Percentiles rank a stretch among this genome's conserved stretches.
Conservation (phyloP, 805 yeast genomes). For the Kockiozyma suomiensis region DNA sequence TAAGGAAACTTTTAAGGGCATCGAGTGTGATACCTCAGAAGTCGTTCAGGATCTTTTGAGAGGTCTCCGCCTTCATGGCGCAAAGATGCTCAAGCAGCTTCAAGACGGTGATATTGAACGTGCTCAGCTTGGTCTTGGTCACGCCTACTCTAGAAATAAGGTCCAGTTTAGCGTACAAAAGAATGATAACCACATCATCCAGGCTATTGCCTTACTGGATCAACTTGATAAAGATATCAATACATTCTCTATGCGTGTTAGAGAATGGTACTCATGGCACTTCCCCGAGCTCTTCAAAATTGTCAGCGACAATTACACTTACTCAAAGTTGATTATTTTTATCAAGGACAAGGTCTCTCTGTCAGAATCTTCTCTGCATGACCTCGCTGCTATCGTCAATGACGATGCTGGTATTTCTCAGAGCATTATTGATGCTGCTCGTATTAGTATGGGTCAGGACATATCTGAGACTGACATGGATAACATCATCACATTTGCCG, state of each 20-base stretch:
- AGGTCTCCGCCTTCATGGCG: conserved; percentile 90
- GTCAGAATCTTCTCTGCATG: conserved; percentile 64
- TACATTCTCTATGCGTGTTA: conserved; percentile 95
- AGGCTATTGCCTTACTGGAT: conserved; percentile 95
- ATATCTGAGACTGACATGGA: conserved; percentile 92
- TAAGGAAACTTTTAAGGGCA: conserved; percentile 84
- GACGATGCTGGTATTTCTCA: conserved; percentile 93
- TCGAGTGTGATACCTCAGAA: conserved; percentile 89
- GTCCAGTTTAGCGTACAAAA: conserved; percentile 98
- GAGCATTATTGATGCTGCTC: conserved; percentile 89
- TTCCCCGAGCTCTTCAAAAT: conserved; percentile 95
- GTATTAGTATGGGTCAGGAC: conserved; percentile 99
- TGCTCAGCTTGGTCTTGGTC: conserved; percentile 98
- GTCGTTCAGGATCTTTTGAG: conserved; percentile 92
- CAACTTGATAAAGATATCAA: conserved; percentile 98
- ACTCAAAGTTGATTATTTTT: conserved; percentile 77
- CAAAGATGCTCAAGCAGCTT: conserved; percentile 84
- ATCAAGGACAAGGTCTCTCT: conserved; percentile 86
- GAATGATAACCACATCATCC: conserved; percentile 98
- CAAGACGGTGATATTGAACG: conserved; percentile 95
- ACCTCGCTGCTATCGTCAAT: conserved; percentile 82
- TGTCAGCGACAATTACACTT: conserved; percentile 84
- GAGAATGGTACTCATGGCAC: conserved; percentile 98
- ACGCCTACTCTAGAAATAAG: conserved; percentile 98
- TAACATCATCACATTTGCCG: conserved; percentile 86